Evolutionary conservation across 345 rosid species (phyloP).

Genomic region (Euphorbia pulcherrima): DNA sequence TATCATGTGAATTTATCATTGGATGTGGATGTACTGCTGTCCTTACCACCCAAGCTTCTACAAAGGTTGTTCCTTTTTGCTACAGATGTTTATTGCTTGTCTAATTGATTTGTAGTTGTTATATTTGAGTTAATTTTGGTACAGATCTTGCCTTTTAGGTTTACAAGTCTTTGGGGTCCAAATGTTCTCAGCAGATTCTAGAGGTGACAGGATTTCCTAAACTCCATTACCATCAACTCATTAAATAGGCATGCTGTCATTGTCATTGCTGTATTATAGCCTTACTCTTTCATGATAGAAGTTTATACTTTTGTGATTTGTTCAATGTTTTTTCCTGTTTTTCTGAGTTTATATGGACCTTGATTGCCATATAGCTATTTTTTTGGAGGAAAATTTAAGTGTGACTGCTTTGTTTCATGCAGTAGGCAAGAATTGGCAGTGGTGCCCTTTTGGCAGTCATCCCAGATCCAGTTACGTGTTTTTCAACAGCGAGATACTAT

Average conservation of each 20-base stretch:
- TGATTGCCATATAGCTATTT: not conserved
- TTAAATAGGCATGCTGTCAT: not conserved
- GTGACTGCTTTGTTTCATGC: constrained; percentile 29
- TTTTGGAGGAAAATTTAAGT: constrained; percentile 2
- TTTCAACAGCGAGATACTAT: constrained; percentile 76
- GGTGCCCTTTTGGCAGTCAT: constrained; percentile 60
- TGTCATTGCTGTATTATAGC: not conserved
- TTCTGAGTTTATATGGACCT: not conserved
- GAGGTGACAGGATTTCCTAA: constrained; percentile 45
- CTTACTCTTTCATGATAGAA: not conserved
- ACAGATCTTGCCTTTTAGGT: constrained; percentile 36
- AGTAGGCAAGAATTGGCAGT: constrained; percentile 75
- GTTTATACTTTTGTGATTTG: not conserved
- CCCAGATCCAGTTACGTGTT: constrained; percentile 94
- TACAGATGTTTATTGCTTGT: not conserved
- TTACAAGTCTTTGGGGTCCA: constrained; percentile 70
- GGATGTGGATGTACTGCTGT: constrained; percentile 71
- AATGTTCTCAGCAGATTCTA: constrained; percentile 57
- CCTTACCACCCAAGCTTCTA: constrained; percentile 85
- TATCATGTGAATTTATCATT: constrained; percentile 57
- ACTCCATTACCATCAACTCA: not conserved
- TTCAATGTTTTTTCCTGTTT: not conserved
- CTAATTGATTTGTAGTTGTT: not conserved
- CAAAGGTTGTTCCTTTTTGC: constrained; percentile 48
- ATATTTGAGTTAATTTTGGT: not conserved